Percentiles rank a stretch among this genome's conserved stretches.
Evolutionary conservation across 305 asterid species (phyloP).

Genomic region (Ajuga reptans): DNA sequence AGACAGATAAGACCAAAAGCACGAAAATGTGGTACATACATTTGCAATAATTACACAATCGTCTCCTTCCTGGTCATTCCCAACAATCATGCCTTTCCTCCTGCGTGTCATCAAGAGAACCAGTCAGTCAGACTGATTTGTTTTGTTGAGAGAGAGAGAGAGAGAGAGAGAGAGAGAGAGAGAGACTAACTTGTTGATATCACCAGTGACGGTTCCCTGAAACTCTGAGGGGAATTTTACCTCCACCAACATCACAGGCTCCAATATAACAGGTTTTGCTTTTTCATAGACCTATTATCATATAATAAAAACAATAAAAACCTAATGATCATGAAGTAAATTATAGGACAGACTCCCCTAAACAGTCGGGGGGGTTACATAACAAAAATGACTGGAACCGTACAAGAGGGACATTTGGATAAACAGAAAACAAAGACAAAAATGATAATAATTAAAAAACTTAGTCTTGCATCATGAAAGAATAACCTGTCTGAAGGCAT

Average conservation of each 20-base stretch:
- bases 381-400: too few relatives aligned
- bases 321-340: constrained; percentile 6
- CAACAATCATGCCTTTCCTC: constrained; percentile 93
- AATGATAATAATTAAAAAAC: too few relatives aligned
- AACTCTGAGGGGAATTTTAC: constrained; percentile 85
- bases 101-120: constrained; percentile 34
- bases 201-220: constrained; percentile 94
- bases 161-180: background rate
- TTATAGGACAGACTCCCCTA: background rate
- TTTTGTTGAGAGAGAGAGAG: background rate
- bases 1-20: constrained; percentile 6
- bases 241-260: constrained; percentile 95
- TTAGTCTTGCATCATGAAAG: constrained; percentile 8
- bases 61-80: constrained; percentile 93
- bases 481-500: constrained; percentile 92
- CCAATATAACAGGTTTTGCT: constrained; percentile 89
- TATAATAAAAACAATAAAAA: constrained; percentile 2
- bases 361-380: too few relatives aligned
- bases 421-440: too few relatives aligned
- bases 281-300: constrained; percentile 50
- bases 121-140: constrained; percentile 3
- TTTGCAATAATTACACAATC: constrained; percentile 77
- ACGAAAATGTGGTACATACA: constrained; percentile 37
- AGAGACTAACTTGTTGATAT: constrained; percentile 70
- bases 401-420: too few relatives aligned